Base-by-base conservation (phyloP, 768 basidiomycete genomes). In the Clitopilus hobsonii region DNA sequence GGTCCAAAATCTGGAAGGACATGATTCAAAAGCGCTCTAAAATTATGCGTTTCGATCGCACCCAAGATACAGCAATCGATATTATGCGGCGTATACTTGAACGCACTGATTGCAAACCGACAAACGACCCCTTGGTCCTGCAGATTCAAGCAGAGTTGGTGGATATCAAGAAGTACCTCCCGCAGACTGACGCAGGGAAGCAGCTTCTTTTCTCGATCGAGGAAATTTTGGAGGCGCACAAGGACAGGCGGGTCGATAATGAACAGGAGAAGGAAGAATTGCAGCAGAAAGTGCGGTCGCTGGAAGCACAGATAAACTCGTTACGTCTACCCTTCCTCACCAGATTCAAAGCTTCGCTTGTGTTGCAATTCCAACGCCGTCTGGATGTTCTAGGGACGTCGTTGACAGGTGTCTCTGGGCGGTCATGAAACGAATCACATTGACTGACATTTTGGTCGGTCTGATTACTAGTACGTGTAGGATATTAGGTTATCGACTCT, bases 11-110 rank as follows among this genome's bases (percentile, higher is more conserved):
- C 61, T 80, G 77, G 69, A 72, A 74, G 57, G 63, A 69, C 24
- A 71, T 71, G 36, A 61, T 78, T 20, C 67, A 70, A 29, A 64
- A 69, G 56, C 74, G 76, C 23, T 71, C 78, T 1, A 56, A 52
- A 14, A 53, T 78, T 14, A 59, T 64, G n/a, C 71, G 72, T 25
- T 73, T 74, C 54, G 56, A 57, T 27, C 66, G 67, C 23, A 66
- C 66, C 1, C 56, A 60, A 23, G 27, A 60, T 2, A 71, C 71
- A 6, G 67, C 75, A 6, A 67, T 63, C 2, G 48, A 63, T 20
- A 60, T 74, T 48, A 51, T 78, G 69, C 20, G 59, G 60, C 50
- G 56, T 78, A 56, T 38, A 58, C 16, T 25, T 49, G 6, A 52
- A 23, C 26, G 27, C 54, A n/a, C n/a, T n/a, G n/a, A n/a, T n/a